Evolutionary conservation across 176 grass and related monocot species (phyloP).

Genomic region (Urochloa ruziziensis): DNA sequence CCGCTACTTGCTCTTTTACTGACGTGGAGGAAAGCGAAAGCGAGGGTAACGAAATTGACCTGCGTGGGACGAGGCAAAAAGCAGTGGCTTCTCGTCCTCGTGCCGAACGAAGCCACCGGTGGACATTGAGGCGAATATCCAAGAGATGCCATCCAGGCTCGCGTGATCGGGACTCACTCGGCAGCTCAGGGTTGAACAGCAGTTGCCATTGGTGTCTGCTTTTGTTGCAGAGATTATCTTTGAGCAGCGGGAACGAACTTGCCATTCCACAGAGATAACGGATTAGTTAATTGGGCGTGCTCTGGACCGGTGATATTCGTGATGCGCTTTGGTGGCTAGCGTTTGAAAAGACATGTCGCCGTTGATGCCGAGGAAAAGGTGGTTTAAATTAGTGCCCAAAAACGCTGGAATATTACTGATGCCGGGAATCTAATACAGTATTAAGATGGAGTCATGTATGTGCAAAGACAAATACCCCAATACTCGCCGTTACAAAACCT

Average conservation of each 20-base stretch:
- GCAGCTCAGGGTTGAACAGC: not conserved
- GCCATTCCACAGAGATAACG: not conserved
- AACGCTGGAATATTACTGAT: not conserved
- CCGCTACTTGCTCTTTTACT: not conserved
- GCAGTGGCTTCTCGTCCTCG: slow-evolving; percentile 1
- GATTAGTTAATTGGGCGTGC: not conserved
- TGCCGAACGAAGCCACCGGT: slow-evolving; percentile 2
- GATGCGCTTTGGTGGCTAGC: slow-evolving; percentile 1
- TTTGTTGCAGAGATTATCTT: not conserved
- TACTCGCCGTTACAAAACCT: not conserved
- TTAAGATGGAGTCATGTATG: not conserved
- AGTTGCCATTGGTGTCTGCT: not conserved
- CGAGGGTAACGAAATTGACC: not conserved
- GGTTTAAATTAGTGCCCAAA: not conserved
- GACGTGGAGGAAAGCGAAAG: not conserved
- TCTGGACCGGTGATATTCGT: not conserved
- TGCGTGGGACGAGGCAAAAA: slow-evolving; percentile 14
- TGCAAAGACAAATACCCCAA: not conserved
- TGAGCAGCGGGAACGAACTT: slow-evolving; percentile 4
- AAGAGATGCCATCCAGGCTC: not conserved
- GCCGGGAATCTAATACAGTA: not conserved
- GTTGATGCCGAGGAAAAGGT: slow-evolving; percentile 21
- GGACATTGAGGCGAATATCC: slow-evolving; percentile 42
- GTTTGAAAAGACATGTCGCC: slow-evolving; percentile 12
- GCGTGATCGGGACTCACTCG: not conserved